phyloP scores from a whole-genome alignment of 2,329 filamentous ascomycete genomes.

The Colletotrichum navitas region DNA sequence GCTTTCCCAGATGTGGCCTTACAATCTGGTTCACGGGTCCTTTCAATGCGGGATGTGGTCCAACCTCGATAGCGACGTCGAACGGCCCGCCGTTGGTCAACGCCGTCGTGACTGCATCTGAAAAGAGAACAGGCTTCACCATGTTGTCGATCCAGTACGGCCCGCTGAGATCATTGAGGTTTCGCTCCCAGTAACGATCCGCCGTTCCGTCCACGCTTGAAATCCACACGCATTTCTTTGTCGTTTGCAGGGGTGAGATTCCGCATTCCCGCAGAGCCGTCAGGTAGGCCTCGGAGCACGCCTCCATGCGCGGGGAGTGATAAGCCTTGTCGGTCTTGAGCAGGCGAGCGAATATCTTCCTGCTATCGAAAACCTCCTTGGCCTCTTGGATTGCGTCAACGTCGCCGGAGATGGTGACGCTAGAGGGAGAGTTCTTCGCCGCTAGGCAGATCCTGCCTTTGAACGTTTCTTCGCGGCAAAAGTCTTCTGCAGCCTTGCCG shows the following conservation, averaged over 20 bases:
- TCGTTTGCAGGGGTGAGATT: not conserved
- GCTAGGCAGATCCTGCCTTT: conserved; percentile 44
- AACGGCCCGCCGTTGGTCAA: conserved; percentile 41
- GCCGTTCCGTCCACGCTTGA: conserved; percentile 9
- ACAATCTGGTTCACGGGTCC: conserved; percentile 24
- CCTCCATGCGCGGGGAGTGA: conserved; percentile 43
- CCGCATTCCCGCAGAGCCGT: not conserved
- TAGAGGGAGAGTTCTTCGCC: conserved; percentile 66
- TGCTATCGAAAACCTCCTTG: conserved; percentile 43
- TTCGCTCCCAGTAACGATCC: not conserved
- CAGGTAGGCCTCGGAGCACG: conserved; percentile 45
- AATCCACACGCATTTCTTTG: not conserved
- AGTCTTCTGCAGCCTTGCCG: conserved; percentile 54
- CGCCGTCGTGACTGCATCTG: conserved; percentile 17
- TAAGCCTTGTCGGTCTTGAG: conserved; percentile 42
- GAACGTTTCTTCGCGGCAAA: conserved; percentile 40
- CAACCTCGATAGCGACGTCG: conserved; percentile 23
- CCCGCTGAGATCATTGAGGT: not conserved
- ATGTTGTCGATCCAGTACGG: conserved; percentile 32
- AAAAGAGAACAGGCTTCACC: conserved; percentile 15
- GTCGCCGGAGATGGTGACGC: conserved; percentile 59
- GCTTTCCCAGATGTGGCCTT: conserved; percentile 11
- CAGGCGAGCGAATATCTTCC: conserved; percentile 39
- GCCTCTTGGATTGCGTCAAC: conserved; percentile 45
- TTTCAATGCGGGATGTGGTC: conserved; percentile 19